phyloP scores from a whole-genome alignment of 2,329 filamentous ascomycete genomes.

The Tolypocladium sp. region DNA sequence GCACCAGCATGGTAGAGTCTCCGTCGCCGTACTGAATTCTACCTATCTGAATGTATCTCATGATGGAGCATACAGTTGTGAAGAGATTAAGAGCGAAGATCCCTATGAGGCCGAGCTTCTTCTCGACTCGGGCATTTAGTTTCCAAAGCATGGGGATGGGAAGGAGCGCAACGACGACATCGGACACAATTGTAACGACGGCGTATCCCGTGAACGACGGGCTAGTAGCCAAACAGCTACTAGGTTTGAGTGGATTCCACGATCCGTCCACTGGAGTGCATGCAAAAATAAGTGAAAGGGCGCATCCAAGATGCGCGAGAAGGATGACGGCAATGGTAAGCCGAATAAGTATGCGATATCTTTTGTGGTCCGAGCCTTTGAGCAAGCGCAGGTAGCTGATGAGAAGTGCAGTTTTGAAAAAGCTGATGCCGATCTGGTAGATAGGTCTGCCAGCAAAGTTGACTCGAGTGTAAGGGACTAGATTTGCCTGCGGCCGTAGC shows the following conservation, averaged over 20 bases:
- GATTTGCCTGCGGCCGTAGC: slow-evolving; percentile 30
- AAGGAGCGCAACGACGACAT: slow-evolving; percentile 38
- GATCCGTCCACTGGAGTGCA: slow-evolving; percentile 38
- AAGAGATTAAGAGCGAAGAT: slow-evolving; percentile 45
- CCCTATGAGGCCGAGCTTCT: slow-evolving; percentile 40
- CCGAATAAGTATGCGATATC: slow-evolving; percentile 36
- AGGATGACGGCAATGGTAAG: slow-evolving; percentile 31
- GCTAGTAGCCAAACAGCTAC: slow-evolving; percentile 34
- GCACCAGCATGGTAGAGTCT: slow-evolving; percentile 44
- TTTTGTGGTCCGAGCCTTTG: slow-evolving; percentile 33
- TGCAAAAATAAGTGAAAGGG: slow-evolving; percentile 39
- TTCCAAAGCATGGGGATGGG: slow-evolving; percentile 39
- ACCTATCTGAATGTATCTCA: slow-evolving; percentile 42
- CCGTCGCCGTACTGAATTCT: slow-evolving; percentile 39
- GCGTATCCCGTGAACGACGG: slow-evolving; percentile 43
- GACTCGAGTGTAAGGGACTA: slow-evolving; percentile 35
- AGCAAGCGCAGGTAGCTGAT: slow-evolving; percentile 43
- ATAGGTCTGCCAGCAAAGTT: slow-evolving; percentile 45
- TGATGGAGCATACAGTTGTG: slow-evolving; percentile 43
- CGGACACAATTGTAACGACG: slow-evolving; percentile 40
- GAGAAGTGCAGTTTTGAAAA: slow-evolving; percentile 45
- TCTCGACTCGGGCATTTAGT: slow-evolving; percentile 34
- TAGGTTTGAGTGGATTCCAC: slow-evolving; percentile 30
- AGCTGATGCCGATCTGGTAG: slow-evolving; percentile 45
- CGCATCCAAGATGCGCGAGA: slow-evolving; percentile 36